Percentiles rank a stretch among this genome's conserved stretches.
phyloP scores from a whole-genome alignment of 139 green algal genomes.

The Pleodorina starrii region DNA sequence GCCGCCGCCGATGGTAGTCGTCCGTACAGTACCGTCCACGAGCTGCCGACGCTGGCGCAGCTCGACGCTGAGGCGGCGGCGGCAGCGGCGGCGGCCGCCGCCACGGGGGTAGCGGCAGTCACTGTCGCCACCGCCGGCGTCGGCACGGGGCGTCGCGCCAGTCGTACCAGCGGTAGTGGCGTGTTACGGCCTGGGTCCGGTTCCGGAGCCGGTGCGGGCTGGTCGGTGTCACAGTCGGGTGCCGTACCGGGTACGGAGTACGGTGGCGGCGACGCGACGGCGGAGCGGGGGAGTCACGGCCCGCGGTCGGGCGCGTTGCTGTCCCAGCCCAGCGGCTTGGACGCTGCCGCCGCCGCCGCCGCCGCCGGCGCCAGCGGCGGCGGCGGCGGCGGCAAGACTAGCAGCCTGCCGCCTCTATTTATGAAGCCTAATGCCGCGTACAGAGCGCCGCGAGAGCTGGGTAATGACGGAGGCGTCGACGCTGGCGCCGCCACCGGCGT shows the following conservation, averaged over 20 bases:
- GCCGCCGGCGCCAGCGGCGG: neutral
- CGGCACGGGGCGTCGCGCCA: neutral
- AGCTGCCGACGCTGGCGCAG: neutral
- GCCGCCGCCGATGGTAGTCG: neutral
- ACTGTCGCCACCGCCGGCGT: neutral
- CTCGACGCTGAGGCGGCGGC: neutral
- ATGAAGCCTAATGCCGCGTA: neutral
- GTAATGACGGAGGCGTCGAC: neutral
- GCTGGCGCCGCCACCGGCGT: neutral
- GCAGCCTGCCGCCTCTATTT: slow-evolving; percentile 11
- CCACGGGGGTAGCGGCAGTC: too few relatives aligned
- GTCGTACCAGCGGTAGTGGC: neutral
- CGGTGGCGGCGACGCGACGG: neutral
- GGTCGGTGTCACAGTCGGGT: neutral
- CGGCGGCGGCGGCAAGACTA: neutral
- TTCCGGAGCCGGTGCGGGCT: neutral
- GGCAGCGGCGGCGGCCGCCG: neutral
- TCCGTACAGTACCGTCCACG: neutral
- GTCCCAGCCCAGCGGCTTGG: neutral
- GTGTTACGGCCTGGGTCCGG: neutral
- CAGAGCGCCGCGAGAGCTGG: neutral
- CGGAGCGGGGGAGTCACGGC: neutral
- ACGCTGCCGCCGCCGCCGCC: neutral
- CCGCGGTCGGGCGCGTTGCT: neutral
- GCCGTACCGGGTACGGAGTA: neutral